Percentiles rank a stretch among this genome's conserved stretches.
These are phyloP conservation scores for Aspergillus floridensis DNA, from an alignment of 2,329 filamentous ascomycete genomes.

Conservation along the genomic window DNA sequence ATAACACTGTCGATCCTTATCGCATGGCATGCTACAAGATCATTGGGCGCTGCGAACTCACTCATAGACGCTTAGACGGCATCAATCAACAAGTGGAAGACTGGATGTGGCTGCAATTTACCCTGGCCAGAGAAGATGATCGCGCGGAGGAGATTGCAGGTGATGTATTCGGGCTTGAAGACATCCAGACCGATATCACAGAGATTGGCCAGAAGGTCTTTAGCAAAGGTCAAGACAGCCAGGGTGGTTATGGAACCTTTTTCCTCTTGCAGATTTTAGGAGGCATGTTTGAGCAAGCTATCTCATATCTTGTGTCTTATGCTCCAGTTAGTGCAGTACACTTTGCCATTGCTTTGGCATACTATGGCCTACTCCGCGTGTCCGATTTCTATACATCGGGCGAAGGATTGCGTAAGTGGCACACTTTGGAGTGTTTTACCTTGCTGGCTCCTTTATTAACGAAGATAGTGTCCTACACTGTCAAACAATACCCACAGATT, in stretches of 20 bases:
- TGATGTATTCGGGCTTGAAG: conserved; percentile 61
- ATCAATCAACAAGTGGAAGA: conserved; percentile 62
- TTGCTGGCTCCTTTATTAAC: conserved; percentile 18
- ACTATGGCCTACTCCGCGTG: conserved; percentile 84
- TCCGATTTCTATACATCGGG: conserved; percentile 74
- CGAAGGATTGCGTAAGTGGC: conserved; percentile 61
- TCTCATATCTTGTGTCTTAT: conserved; percentile 87
- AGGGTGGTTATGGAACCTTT: conserved; percentile 79
- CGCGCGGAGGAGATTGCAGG: conserved; percentile 61
- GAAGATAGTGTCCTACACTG: conserved; percentile 52
- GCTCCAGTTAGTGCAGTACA: conserved; percentile 92
- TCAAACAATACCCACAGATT: conserved; percentile 66
- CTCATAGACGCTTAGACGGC: conserved; percentile 55
- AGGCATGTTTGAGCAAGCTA: conserved; percentile 90
- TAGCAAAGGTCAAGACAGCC: conserved; percentile 74
- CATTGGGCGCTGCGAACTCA: conserved; percentile 72
- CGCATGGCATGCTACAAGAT: conserved; percentile 98
- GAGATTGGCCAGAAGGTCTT: conserved; percentile 94
- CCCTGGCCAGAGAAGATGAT: conserved; percentile 60
- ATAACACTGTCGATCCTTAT: conserved; percentile 88
- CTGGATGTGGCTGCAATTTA: conserved; percentile 67
- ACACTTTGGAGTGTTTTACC: background rate
- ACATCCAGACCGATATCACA: conserved; percentile 74
- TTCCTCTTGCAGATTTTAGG: conserved; percentile 89
- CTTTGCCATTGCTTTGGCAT: conserved; percentile 84